Evolutionary conservation across 1,284 basidiomycete species (phyloP), one percentile per base, ranked within the genome.

Genomic region (Termitomyces sp.): DNA sequence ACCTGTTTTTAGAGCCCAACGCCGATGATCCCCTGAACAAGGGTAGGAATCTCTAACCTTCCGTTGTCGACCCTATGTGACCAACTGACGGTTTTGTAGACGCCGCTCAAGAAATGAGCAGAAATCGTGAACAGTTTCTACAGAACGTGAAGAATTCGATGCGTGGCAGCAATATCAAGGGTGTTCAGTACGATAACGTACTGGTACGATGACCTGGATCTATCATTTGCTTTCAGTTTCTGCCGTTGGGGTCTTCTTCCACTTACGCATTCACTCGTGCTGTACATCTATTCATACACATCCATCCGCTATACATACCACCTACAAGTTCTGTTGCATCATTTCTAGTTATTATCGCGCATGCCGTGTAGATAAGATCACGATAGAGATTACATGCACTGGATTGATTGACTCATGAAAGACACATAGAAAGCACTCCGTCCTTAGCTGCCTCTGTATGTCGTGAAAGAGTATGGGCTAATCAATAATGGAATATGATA

Each of bases 11-110:
- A 53, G 97, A 99, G 70, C 96, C 97, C 13, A 99, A 99, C 64
- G 90, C 97, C 33, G 96, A 98, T 65, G 97, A 99, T 72, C 97
- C 97, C 21, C 70, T 99, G 62, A 99, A 99, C 79, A 99, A 99
- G 74, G 96, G 96, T 93, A 57, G 40, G 83, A 68, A 40, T 19
- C 16, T 34, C 33, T 16, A 24, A 28, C 53, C 19, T 33, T 46
- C 14, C 54, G 40, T 45, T 28, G 13, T 46, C 14, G 26, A 9
- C 28, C 3, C 9, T 16, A 45, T 13, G 4, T 18, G 56, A 37
- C 53, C 31, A 13, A 52, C 33, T 21, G 24, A 54, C 46, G 19
- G 37, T 53, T 18, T 60, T 43, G 43, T 78, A 97, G 94, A 96
- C 69, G 94, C 95, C n/a, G 94, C 94, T 7, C 84, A 91, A 67